phyloP scores from a whole-genome alignment of 2,329 filamentous ascomycete species.

The Albifimbria verrucaria region DNA sequence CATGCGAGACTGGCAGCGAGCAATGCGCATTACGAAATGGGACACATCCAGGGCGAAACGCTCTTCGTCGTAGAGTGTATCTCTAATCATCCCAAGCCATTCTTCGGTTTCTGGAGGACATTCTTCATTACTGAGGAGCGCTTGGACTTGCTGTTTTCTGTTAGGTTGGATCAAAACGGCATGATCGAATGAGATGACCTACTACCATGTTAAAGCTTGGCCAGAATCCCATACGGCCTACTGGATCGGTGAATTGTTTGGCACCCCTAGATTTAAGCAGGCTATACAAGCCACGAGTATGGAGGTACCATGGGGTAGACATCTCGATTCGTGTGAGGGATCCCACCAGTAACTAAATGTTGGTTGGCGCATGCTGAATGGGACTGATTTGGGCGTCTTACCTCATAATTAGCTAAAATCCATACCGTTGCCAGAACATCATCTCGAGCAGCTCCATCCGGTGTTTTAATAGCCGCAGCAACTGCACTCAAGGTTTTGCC shows the following conservation, averaged over 20 bases:
- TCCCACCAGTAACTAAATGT: constrained; percentile 31
- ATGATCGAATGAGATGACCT: constrained; percentile 9
- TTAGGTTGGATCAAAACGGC: constrained; percentile 8
- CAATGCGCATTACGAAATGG: constrained; percentile 23
- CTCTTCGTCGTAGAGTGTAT: constrained; percentile 20
- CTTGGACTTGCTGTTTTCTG: constrained; percentile 32
- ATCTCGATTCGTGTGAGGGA: constrained; percentile 23
- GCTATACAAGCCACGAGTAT: constrained; percentile 31
- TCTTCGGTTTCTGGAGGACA: constrained; percentile 32
- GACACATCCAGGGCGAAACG: constrained; percentile 22
- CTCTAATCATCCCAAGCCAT: constrained; percentile 30
- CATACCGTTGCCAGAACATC: constrained; percentile 37
- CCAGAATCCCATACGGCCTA: constrained; percentile 33
- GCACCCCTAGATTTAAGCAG: constrained; percentile 32
- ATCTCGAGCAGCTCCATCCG: constrained; percentile 24
- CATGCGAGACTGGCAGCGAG: constrained; percentile 23
- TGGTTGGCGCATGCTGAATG: not conserved
- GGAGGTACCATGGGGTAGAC: constrained; percentile 33
- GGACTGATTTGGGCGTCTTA: constrained; percentile 7
- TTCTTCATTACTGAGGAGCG: constrained; percentile 25
- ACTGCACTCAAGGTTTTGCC: constrained; percentile 35
- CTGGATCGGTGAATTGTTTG: constrained; percentile 15
- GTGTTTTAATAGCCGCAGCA: constrained; percentile 30
- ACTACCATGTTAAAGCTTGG: constrained; percentile 35
- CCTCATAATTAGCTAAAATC: constrained; percentile 38